Base-by-base conservation (phyloP, 176 grass and related monocot species). In the Calamus simplicifolius region DNA sequence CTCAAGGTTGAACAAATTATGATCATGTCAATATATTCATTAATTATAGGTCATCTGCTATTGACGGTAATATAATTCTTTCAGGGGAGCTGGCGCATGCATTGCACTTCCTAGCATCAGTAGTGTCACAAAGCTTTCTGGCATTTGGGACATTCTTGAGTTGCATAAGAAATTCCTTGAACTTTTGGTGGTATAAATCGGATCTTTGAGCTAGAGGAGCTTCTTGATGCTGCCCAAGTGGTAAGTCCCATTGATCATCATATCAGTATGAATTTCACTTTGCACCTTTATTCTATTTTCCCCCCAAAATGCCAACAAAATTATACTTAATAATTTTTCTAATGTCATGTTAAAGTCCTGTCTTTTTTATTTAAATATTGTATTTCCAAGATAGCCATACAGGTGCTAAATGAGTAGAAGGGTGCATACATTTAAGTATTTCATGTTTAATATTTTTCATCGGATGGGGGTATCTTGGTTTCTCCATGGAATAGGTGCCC, bases 141-240 rank as follows among this genome's bases (percentile, higher is more conserved):
- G 93, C 93, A 60, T 97, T 97, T 51, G 93, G 93, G 93, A 97
- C 60, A 97, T 97, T 77, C 88, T 97, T 64, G 93, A 97, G 70
- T 71, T 97, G 63, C 75, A 97, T 50, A 91, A 85, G 56, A 97
- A 97, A 28, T 97, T 87, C 67, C 84, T 97, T 29, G 84, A 97
- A 85, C 93, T 97, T 62, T 91, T 69, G 93, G 93, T 67, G 93
- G 93, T 54, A 87, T 97, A 69, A 91, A 97, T 63, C 73, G 93
- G 17, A 82, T 91, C 62, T 97, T 97, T 80, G 93, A 97, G 35
- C 87, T 97, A 48, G 93, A 97, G 68, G 93, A 91, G 56, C 57
- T 85, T 74, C 49, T 85, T 54, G 69, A 75, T 67, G 73, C 57
- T 58, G 84, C 84, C 56, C 87, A 91, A 85, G 79, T 25, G 85